These are phyloP conservation scores for Botrytis paeoniae DNA, from an alignment of 2,329 filamentous ascomycete genomes.

Conservation along the genomic window DNA sequence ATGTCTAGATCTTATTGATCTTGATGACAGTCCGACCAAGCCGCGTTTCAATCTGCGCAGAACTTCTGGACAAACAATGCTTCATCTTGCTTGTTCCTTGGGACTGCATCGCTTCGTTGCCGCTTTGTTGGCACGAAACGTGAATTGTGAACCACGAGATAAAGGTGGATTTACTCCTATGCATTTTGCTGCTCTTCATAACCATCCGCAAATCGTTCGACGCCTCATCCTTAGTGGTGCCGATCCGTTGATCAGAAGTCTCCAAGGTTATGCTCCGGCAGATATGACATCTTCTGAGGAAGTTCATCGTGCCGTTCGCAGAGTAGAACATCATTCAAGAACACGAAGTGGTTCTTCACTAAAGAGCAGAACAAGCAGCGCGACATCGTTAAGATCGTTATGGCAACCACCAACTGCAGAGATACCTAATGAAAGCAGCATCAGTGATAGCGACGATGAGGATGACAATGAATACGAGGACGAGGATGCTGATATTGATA, in stretches of 20 bases:
- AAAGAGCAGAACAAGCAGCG: slow-evolving; percentile 61
- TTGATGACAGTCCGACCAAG: slow-evolving; percentile 68
- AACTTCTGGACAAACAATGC: slow-evolving; percentile 72
- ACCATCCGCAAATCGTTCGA: slow-evolving; percentile 71
- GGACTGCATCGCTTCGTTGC: slow-evolving; percentile 74
- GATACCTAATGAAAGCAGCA: slow-evolving; percentile 38
- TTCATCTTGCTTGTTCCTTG: slow-evolving; percentile 74
- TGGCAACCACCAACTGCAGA: slow-evolving; percentile 56
- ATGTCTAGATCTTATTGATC: slow-evolving; percentile 74
- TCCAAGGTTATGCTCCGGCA: slow-evolving; percentile 66
- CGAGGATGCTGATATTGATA: slow-evolving; percentile 38
- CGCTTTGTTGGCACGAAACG: slow-evolving; percentile 73
- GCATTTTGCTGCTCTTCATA: slow-evolving; percentile 76
- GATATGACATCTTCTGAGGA: slow-evolving; percentile 67
- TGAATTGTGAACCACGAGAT: slow-evolving; percentile 71
- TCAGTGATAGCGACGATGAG: slow-evolving; percentile 44
- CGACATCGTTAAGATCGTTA: slow-evolving; percentile 62
- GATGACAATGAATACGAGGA: slow-evolving; percentile 44
- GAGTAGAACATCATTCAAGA: slow-evolving; percentile 59
- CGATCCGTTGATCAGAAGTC: slow-evolving; percentile 65
- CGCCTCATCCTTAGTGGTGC: slow-evolving; percentile 71
- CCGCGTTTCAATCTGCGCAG: slow-evolving; percentile 64
- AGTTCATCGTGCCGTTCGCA: slow-evolving; percentile 61
- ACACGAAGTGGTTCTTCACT: slow-evolving; percentile 63
- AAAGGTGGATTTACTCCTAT: slow-evolving; percentile 78